Evolutionary conservation across 768 basidiomycete genomes (phyloP), one percentile per base, ranked within the genome.

Genomic region (Gloeopeniophorella convolvens): DNA sequence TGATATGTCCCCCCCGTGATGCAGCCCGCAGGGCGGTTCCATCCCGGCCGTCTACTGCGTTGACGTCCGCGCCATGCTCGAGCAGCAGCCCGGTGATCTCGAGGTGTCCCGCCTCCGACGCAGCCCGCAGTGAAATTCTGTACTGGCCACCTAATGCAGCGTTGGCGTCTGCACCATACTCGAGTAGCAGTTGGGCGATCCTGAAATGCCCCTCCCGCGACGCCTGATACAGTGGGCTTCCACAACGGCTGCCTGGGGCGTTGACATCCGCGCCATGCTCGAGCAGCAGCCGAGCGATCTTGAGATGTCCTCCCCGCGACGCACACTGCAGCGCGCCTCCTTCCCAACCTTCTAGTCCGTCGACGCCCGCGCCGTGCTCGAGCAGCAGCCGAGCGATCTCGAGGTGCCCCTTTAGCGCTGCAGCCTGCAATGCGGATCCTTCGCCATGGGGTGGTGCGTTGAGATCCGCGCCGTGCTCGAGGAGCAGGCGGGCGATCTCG

Each of bases 141-240:
- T n/a, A n/a, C n/a, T n/a, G n/a, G n/a, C n/a, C n/a, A n/a, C n/a
- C n/a, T n/a, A n/a, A n/a, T n/a, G n/a, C n/a, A n/a, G n/a, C n/a
- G n/a, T n/a, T n/a, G n/a, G n/a, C n/a, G n/a, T n/a, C n/a, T n/a
- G n/a, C n/a, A n/a, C n/a, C n/a, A n/a, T n/a, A n/a, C n/a, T n/a
- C 4, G 3, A 51, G 16, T 28, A 51, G 31, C 2, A 24, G 5
- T 4, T 10, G 10, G 4, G 23, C 43, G 5, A 33, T n/a, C 0
- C 39, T 31, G 1, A 39, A 0, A 32, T 45, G 12, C 27, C 24
- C 16, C 12, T n/a, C 16, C 8, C 4, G 8, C 7, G 39, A 11
- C 5, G 42, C 50, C 20, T 21, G 42, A 44, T 45, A 5, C n/a
- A 51, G 15, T n/a, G n/a, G n/a, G n/a, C n/a, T n/a, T n/a, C n/a